Percentiles rank a stretch among this genome's conserved stretches.
Conservation (phyloP, 2,329 filamentous ascomycete species). For the Ophiostoma piceae region DNA sequence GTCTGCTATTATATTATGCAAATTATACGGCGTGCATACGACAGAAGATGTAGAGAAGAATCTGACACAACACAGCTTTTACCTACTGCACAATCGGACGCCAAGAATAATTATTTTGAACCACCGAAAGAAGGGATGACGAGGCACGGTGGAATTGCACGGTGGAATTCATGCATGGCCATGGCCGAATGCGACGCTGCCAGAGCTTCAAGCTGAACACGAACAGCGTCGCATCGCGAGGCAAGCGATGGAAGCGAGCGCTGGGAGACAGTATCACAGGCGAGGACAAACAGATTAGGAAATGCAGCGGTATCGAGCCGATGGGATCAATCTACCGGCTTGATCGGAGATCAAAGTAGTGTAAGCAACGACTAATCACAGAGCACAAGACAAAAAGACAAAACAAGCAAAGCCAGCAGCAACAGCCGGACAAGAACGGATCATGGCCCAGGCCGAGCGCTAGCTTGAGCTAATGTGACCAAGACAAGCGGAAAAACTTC, state of each 20-base stretch:
- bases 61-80: background rate
- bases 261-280: background rate
- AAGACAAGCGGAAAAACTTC: background rate
- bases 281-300: background rate
- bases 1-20: background rate
- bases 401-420: background rate
- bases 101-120: background rate
- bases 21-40: background rate
- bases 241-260: background rate
- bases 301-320: too few species aligned
- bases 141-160: conserved; percentile 1
- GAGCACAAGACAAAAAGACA: background rate
- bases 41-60: background rate
- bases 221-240: background rate
- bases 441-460: background rate
- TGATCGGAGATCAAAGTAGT: background rate
- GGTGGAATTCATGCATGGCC: background rate
- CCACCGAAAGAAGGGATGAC: background rate
- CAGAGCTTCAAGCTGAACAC: background rate
- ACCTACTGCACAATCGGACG: background rate
- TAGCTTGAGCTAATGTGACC: background rate
- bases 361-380: background rate
- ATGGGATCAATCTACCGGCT: background rate
- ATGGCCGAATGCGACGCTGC: background rate
- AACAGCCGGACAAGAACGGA: background rate